phyloP scores from a whole-genome alignment of 23 red algal species.

The Gracilaria gracilis region DNA sequence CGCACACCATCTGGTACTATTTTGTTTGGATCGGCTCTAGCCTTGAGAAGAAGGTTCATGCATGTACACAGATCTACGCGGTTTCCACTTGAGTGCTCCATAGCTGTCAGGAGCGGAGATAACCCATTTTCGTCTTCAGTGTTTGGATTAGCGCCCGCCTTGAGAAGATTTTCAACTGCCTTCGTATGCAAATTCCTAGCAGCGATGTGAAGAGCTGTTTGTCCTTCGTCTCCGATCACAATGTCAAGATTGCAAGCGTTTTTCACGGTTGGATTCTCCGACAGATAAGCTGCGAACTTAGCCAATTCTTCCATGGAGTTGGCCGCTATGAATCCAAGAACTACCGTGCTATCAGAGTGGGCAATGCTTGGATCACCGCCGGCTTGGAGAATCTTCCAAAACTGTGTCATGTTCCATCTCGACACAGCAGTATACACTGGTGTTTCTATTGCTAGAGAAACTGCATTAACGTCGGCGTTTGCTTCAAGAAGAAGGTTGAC shows the following conservation, averaged over 20 bases:
- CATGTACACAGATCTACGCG: background rate
- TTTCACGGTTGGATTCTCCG: conserved; percentile 10
- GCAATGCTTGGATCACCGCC: conserved; percentile 40
- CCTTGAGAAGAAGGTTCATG: conserved; percentile 22
- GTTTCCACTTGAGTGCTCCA: background rate
- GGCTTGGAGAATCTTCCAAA: conserved; percentile 31
- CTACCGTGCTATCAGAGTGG: conserved; percentile 32
- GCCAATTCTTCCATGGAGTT: conserved; percentile 33
- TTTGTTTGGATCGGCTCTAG: conserved; percentile 37
- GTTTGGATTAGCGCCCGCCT: conserved; percentile 35
- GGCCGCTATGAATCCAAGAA: conserved; percentile 44
- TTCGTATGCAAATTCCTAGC: conserved; percentile 10
- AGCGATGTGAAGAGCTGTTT: conserved; percentile 48
- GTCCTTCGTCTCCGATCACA: conserved; percentile 30
- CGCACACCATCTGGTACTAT: background rate
- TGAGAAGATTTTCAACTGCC: background rate
- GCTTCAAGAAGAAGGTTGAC: conserved; percentile 19
- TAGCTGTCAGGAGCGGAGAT: conserved; percentile 34
- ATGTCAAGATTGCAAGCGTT: conserved; percentile 5
- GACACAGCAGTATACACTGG: conserved; percentile 50
- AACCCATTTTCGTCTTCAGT: conserved; percentile 29
- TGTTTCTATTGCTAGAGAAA: conserved; percentile 29
- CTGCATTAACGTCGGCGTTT: conserved; percentile 11
- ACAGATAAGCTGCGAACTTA: conserved; percentile 28
- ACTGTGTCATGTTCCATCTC: conserved; percentile 36